Conservation (phyloP, 257 asterid genomes). For the Eustoma russellianum region DNA sequence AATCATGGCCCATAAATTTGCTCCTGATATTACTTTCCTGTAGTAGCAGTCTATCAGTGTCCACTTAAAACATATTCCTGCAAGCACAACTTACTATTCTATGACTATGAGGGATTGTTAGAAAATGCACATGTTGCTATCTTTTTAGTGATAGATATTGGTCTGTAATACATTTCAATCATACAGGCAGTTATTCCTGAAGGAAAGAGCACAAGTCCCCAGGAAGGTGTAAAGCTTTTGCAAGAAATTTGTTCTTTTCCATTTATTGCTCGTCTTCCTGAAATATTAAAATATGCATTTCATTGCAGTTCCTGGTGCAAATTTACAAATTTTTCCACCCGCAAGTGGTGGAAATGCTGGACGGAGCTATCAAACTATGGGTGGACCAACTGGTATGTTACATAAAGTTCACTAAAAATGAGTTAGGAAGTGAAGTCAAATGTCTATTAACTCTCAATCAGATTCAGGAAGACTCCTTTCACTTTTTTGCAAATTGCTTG, state of each 20-base stretch:
- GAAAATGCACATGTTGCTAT: too few relatives aligned
- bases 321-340: conserved; percentile 80
- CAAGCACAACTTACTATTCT: too few relatives aligned
- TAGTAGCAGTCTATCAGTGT: too few relatives aligned
- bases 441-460: too few relatives aligned
- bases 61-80: too few relatives aligned
- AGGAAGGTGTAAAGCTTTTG: conserved; percentile 35
- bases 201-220: conserved; percentile 38
- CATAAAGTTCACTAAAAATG: not conserved
- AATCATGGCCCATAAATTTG: too few relatives aligned
- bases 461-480: too few relatives aligned
- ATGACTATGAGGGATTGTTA: too few relatives aligned
- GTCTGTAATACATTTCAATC: conserved; percentile 5
- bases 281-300: not conserved
- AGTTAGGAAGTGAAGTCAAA: too few relatives aligned
- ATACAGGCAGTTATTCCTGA: conserved; percentile 77
- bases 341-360: conserved; percentile 35
- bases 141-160: conserved; percentile 3
- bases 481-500: too few relatives aligned
- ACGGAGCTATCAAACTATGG: conserved; percentile 69
- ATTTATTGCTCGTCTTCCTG: conserved; percentile 1
- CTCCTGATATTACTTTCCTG: too few relatives aligned
- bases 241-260: conserved; percentile 1
- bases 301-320: conserved; percentile 63
- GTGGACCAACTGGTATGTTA: conserved; percentile 39